These are phyloP conservation scores for Fragaria ananassa DNA, from an alignment of 306 rosid genomes.

Conservation along the genomic window DNA sequence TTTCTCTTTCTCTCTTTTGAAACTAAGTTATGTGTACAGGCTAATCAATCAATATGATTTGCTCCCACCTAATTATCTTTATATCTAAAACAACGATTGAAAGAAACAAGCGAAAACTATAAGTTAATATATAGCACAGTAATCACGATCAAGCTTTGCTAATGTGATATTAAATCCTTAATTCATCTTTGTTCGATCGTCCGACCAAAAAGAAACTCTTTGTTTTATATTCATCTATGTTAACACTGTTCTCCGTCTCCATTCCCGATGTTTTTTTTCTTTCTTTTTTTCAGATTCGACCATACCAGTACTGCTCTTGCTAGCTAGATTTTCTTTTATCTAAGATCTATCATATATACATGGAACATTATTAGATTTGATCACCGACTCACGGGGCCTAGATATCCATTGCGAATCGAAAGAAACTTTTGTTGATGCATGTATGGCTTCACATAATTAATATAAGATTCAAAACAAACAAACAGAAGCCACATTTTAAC, in stretches of 20 bases:
- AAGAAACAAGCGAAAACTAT: neutral
- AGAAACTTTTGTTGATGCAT: neutral
- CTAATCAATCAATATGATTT: neutral
- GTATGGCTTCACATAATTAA: neutral
- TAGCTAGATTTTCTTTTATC: neutral
- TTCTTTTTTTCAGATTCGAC: neutral
- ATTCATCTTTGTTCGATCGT: neutral
- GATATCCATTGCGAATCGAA: neutral
- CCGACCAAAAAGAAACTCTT: slow-evolving; percentile 2
- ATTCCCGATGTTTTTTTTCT: neutral
- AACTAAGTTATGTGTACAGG: neutral
- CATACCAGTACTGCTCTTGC: neutral
- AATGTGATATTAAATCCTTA: neutral
- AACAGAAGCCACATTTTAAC: neutral
- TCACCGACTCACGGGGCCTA: neutral
- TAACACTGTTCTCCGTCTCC: neutral
- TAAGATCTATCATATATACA: neutral
- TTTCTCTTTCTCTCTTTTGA: neutral
- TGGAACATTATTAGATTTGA: neutral
- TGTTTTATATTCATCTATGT: neutral
- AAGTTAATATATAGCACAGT: neutral
- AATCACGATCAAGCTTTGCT: neutral
- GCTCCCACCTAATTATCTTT: neutral
- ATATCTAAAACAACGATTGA: neutral
- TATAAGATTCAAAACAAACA: neutral